phyloP scores from a whole-genome alignment of 2,329 filamentous ascomycete genomes.

The Arachnomyces sp. region DNA sequence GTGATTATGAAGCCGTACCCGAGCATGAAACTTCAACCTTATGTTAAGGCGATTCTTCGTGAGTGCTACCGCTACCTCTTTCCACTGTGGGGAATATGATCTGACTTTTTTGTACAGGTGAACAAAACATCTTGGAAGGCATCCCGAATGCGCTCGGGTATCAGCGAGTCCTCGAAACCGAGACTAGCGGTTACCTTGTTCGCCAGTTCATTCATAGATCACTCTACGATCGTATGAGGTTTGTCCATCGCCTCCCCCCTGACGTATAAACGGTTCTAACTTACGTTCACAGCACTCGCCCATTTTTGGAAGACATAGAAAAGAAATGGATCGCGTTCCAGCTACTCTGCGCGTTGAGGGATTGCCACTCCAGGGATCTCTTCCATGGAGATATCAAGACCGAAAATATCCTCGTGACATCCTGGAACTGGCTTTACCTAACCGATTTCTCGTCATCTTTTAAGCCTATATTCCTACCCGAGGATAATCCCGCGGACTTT shows the following conservation, averaged over 20 bases:
- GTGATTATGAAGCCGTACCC: conserved; percentile 88
- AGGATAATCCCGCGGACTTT: conserved; percentile 95
- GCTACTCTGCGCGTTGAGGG: conserved; percentile 80
- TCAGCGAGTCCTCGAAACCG: conserved; percentile 83
- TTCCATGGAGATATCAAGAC: conserved; percentile 99
- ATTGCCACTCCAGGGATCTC: conserved; percentile 80
- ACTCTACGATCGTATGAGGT: conserved; percentile 82
- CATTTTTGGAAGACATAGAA: conserved; percentile 93
- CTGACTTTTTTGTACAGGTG: conserved; percentile 45
- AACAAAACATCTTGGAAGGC: conserved; percentile 68
- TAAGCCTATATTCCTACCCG: conserved; percentile 86
- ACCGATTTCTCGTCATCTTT: conserved; percentile 96
- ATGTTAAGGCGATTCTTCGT: conserved; percentile 70
- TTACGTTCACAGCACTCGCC: conserved; percentile 62
- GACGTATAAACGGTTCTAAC: conserved; percentile 2
- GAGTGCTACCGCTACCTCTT: conserved; percentile 25
- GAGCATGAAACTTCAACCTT: conserved; percentile 68
- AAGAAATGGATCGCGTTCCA: conserved; percentile 99
- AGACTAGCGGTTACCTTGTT: conserved; percentile 83
- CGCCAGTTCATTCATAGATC: conserved; percentile 95
- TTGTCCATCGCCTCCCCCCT: conserved; percentile 9
- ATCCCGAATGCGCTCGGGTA: conserved; percentile 88
- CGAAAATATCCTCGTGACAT: conserved; percentile 92
- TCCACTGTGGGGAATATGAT: conserved; percentile 3
- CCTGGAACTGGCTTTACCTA: conserved; percentile 98